phyloP scores from a whole-genome alignment of 2,329 filamentous ascomycete genomes.

The Penicillium sp. region DNA sequence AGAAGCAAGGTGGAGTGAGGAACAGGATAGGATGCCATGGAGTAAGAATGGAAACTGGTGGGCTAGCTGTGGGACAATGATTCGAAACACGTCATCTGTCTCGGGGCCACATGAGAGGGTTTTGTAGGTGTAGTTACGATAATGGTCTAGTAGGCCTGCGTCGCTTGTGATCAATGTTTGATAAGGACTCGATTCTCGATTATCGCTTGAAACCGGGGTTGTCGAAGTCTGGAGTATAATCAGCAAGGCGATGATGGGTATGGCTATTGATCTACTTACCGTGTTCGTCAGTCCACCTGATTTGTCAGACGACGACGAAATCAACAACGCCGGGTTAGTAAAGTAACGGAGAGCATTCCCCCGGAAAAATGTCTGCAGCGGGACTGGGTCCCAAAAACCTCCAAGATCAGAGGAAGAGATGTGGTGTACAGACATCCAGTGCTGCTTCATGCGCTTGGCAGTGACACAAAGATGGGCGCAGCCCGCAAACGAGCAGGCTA shows the following conservation, averaged over 20 bases:
- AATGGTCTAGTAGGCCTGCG: slow-evolving; percentile 19
- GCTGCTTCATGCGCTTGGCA: slow-evolving; percentile 34
- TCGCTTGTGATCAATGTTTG: slow-evolving; percentile 1
- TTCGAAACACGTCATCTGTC: background rate
- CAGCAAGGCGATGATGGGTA: background rate
- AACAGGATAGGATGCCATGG: slow-evolving; percentile 42
- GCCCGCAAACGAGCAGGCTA: slow-evolving; percentile 12
- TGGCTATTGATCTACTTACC: background rate
- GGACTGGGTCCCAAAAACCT: slow-evolving; percentile 20
- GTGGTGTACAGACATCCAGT: slow-evolving; percentile 27
- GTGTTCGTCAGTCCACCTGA: background rate
- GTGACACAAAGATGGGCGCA: slow-evolving; percentile 31
- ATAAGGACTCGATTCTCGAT: background rate
- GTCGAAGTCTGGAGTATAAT: background rate
- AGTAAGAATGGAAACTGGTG: slow-evolving; percentile 32
- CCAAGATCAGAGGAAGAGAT: slow-evolving; percentile 7
- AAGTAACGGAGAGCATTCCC: slow-evolving; percentile 31
- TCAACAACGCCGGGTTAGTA: slow-evolving; percentile 8
- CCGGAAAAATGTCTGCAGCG: slow-evolving; percentile 30
- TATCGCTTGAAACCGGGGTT: background rate
- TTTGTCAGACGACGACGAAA: background rate
- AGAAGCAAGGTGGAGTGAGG: slow-evolving; percentile 39
- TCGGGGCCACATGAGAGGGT: background rate
- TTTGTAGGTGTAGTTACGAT: background rate
- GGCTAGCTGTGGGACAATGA: background rate